Evolutionary conservation across 2,329 filamentous ascomycete genomes (phyloP), one percentile per base, ranked within the genome.

Genomic region (Aureobasidium pullulans): DNA sequence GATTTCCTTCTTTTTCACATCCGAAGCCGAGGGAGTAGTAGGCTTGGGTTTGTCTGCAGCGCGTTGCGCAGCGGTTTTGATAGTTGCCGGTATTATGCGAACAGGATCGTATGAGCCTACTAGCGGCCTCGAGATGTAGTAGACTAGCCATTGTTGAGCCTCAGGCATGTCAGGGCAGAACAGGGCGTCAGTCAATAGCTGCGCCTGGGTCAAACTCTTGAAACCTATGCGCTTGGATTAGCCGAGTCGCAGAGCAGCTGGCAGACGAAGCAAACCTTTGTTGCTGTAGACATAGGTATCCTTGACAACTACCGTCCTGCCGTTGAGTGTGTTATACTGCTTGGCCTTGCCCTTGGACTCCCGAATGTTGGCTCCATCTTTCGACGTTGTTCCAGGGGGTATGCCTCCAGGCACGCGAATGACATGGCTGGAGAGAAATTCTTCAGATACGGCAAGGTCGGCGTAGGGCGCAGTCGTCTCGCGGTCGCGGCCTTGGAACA

Each of bases 351-450:
- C 89, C 72, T 91, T 86, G 71, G 84, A 88, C 75, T 99, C 94
- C 63, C 93, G 86, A 67, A 95, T 78, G 63, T 71, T 77, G 10
- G 71, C 70, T 16, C 76, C 77, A 64, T 83, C 81, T 65, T 81
- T 82, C 37, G 57, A 40, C n/a, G 46, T 58, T 59, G 72, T 70
- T 56, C 75, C 73, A 28, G 78, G 78, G 49, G 73, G 72, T 43
- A 78, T 74, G 56, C 76, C 77, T 43, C 75, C 76, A 43, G 90
- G 87, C 66, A 96, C 85, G 67, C 92, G 90, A 70, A 99, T 81
- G 60, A 97, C 91, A 88, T 99, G 94, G 79, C 94, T 97, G 64
- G 86, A 90, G 60, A 99, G 82, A 73, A 99, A 97, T 68, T 99
- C 94, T 72, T 99, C 94, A 60, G 89, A 91, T 62, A 84, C 84